A percentile compares a stretch with the other conserved stretches of the same genome.
These are phyloP conservation scores for Protomyces lactucae-debilis DNA, from an alignment of 1,139 yeast genomes.

Conservation along the genomic window DNA sequence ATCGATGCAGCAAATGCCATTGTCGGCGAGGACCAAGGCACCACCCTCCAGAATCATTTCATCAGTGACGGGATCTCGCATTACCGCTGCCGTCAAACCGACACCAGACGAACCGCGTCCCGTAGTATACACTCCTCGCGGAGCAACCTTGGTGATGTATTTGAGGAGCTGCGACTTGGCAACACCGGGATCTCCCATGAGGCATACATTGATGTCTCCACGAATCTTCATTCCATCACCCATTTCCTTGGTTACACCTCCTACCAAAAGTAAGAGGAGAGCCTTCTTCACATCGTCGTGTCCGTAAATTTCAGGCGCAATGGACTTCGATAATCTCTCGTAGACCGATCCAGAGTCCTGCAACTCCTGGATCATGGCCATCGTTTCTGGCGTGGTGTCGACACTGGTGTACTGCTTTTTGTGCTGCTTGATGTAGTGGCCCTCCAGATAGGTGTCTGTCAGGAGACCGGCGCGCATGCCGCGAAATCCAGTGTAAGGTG, in stretches of 20 bases:
- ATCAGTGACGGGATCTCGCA: conserved; percentile 97
- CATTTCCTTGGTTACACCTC: conserved; percentile 91
- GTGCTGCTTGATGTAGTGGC: conserved; percentile 79
- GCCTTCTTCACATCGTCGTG: conserved; percentile 93
- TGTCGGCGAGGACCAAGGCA: conserved; percentile 93
- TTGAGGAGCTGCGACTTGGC: conserved; percentile 95
- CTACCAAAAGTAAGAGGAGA: conserved; percentile 72
- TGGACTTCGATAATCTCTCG: conserved; percentile 74
- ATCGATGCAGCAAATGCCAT: conserved; percentile 97
- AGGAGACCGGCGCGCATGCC: conserved; percentile 88
- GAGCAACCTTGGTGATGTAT: conserved; percentile 87
- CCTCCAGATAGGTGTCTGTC: conserved; percentile 90
- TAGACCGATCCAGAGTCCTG: conserved; percentile 64
- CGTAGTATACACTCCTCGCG: conserved; percentile 95
- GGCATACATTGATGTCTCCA: conserved; percentile 93
- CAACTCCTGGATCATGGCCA: conserved; percentile 52
- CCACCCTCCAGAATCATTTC: conserved; percentile 99
- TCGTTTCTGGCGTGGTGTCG: conserved; percentile 55
- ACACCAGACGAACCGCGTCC: conserved; percentile 99
- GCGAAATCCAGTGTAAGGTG: conserved; percentile 91
- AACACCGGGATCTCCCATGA: conserved; percentile 99
- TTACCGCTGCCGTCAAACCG: conserved; percentile 97
- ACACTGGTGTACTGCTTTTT: conserved; percentile 77
- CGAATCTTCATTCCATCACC: conserved; percentile 97
- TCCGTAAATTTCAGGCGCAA: conserved; percentile 97